A percentile compares a stretch with the other conserved stretches of the same genome.
phyloP scores from a whole-genome alignment of 345 rosid genomes.

The Citrus glauca region DNA sequence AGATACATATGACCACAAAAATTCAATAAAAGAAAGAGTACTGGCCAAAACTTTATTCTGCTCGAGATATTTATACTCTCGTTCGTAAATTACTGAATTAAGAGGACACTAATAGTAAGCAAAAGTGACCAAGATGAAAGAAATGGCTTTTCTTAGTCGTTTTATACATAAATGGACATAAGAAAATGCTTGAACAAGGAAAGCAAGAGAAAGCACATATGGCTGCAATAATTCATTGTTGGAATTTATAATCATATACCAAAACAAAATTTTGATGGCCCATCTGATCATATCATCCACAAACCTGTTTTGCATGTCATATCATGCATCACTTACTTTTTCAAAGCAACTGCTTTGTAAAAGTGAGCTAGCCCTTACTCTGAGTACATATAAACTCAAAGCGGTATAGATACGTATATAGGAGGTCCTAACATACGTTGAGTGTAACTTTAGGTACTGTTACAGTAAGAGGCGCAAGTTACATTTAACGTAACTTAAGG shows the following conservation, averaged over 20 bases:
- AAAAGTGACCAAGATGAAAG: background rate
- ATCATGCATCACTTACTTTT: background rate
- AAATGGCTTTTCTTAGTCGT: background rate
- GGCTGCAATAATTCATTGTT: conserved; percentile 5
- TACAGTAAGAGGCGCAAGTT: too few species aligned
- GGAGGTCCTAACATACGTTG: too few species aligned
- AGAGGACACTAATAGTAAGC: background rate
- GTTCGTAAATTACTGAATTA: background rate
- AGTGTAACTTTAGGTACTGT: too few species aligned
- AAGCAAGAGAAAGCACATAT: background rate
- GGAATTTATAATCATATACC: background rate
- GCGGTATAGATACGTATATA: too few species aligned
- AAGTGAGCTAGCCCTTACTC: too few species aligned
- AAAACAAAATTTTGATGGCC: conserved; percentile 1
- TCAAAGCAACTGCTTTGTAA: background rate
- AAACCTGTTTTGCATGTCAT: conserved; percentile 1
- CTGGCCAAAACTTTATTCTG: background rate
- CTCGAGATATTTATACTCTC: background rate
- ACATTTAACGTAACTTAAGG: too few species aligned
- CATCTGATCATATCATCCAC: background rate
- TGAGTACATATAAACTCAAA: too few species aligned
- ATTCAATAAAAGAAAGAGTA: too few species aligned
- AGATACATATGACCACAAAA: too few species aligned
- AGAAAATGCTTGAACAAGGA: background rate
- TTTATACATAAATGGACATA: background rate